phyloP scores from a whole-genome alignment of 1,139 yeast species.

The Diutina sp. region DNA sequence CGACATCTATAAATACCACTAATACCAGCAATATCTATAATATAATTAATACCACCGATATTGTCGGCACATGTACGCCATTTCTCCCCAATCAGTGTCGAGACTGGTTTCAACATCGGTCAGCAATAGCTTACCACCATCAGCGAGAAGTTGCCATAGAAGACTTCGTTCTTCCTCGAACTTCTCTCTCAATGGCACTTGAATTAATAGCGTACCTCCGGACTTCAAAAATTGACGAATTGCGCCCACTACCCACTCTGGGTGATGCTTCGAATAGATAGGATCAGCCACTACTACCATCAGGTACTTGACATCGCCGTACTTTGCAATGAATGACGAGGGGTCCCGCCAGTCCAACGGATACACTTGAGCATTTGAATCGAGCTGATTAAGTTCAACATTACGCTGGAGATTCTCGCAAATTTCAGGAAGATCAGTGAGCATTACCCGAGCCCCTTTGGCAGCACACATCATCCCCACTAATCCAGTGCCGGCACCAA shows the following conservation, averaged over 20 bases:
- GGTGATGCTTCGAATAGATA: conserved; percentile 73
- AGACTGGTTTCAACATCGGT: conserved; percentile 41
- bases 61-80: background rate
- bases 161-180: conserved; percentile 51
- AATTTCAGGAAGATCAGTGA: conserved; percentile 77
- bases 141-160: conserved; percentile 30
- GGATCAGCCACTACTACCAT: conserved; percentile 78
- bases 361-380: conserved; percentile 18
- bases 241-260: conserved; percentile 55
- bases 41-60: background rate
- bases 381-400: conserved; percentile 33
- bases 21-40: too few species aligned
- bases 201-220: conserved; percentile 43
- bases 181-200: conserved; percentile 60
- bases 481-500: conserved; percentile 92
- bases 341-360: conserved; percentile 76
- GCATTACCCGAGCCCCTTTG: conserved; percentile 35
- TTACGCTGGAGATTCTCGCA: conserved; percentile 54
- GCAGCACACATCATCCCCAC: conserved; percentile 59
- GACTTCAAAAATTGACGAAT: conserved; percentile 30
- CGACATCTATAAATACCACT: background rate
- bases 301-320: conserved; percentile 24
- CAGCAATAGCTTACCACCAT: conserved; percentile 11
- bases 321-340: conserved; percentile 14
- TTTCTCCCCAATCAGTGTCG: conserved; percentile 73